phyloP scores from a whole-genome alignment of 2,329 filamentous ascomycete genomes.

The Cladosporium sp. region DNA sequence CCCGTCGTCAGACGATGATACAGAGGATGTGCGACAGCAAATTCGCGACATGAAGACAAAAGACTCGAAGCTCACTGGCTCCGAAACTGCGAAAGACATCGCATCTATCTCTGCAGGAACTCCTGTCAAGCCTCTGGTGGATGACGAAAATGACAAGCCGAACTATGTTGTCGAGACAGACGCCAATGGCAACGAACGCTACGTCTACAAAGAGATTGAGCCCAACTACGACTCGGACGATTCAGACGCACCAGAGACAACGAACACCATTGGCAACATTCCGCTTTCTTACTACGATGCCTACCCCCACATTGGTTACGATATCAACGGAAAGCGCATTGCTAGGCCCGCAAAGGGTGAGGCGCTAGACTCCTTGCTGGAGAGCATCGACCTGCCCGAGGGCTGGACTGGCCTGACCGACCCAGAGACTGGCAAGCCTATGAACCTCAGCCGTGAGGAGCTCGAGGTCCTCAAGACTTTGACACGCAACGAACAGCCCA shows the following conservation, averaged over 20 bases:
- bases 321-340: conserved; percentile 98
- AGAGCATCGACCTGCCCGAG: conserved; percentile 94
- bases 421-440: conserved; percentile 84
- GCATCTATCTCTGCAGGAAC: conserved; percentile 20
- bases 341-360: conserved; percentile 92
- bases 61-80: conserved; percentile 25
- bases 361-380: conserved; percentile 85
- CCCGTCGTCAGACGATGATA: conserved; percentile 36
- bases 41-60: conserved; percentile 39
- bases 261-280: conserved; percentile 94
- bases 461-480: conserved; percentile 82
- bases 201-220: conserved; percentile 90
- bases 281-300: conserved; percentile 93
- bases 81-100: conserved; percentile 24
- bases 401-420: conserved; percentile 97
- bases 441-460: conserved; percentile 83
- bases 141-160: conserved; percentile 31
- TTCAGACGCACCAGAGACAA: conserved; percentile 71
- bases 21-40: conserved; percentile 41
- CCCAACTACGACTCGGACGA: conserved; percentile 96
- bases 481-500: conserved; percentile 81
- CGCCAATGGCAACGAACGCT: conserved; percentile 85
- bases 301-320: conserved; percentile 97
- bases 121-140: conserved; percentile 17
- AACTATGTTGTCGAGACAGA: conserved; percentile 67